Conservation (phyloP, 768 basidiomycete genomes). For the Tricholoma matsutake region DNA sequence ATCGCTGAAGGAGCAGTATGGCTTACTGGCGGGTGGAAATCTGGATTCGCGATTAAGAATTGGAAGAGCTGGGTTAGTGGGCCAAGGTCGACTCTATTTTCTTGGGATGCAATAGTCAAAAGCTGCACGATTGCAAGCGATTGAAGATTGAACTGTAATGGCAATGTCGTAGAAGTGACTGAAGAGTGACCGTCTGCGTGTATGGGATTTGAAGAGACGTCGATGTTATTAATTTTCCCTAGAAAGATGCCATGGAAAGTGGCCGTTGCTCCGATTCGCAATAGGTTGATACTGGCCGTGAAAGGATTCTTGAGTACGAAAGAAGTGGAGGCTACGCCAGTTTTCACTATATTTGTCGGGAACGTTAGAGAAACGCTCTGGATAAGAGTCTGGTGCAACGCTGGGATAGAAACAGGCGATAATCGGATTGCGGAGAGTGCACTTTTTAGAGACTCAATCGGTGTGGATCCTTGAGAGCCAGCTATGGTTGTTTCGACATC, state of each 20-base stretch:
- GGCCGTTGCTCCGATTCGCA: conserved; percentile 51
- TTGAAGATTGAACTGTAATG: conserved; percentile 62
- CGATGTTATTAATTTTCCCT: conserved; percentile 55
- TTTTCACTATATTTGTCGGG: conserved; percentile 58
- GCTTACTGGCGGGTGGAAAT: conserved; percentile 49
- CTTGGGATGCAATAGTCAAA: conserved; percentile 45
- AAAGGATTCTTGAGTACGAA: conserved; percentile 68
- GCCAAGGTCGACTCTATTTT: conserved; percentile 59
- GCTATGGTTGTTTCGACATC: conserved; percentile 52
- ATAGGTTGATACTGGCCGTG: conserved; percentile 65
- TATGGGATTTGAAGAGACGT: conserved; percentile 55
- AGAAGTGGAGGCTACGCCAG: conserved; percentile 53
- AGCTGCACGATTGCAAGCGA: conserved; percentile 60
- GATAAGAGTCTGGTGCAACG: conserved; percentile 61
- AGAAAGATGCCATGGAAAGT: conserved; percentile 53
- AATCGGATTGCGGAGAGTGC: conserved; percentile 61
- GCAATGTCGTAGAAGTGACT: conserved; percentile 53
- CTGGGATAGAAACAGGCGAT: conserved; percentile 61
- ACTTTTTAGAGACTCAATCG: conserved; percentile 55
- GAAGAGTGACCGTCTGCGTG: conserved; percentile 56
- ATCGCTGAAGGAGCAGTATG: background rate
- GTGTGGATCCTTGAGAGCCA: conserved; percentile 54
- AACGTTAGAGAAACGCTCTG: conserved; percentile 53
- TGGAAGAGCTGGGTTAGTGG: conserved; percentile 54
- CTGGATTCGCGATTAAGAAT: conserved; percentile 47